A percentile compares a stretch with the other conserved stretches of the same genome.
These are phyloP conservation scores for Stentor roeselii DNA, from an alignment of 73 alveolate genomes.

Conservation along the genomic window DNA sequence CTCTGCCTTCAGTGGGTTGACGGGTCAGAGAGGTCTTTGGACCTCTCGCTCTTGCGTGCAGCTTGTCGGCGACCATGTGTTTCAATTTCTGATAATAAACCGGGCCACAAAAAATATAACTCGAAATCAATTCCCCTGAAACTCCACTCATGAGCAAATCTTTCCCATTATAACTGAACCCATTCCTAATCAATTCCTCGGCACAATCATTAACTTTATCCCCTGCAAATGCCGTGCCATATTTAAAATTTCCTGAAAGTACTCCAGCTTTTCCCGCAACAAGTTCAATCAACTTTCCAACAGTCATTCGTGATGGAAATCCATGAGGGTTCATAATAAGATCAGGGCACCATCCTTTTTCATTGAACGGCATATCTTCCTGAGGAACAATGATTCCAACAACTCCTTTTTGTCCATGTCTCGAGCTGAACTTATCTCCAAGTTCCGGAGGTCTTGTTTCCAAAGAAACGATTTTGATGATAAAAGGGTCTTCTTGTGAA, in stretches of 20 bases:
- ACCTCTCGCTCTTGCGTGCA: conserved; percentile 99
- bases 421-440: conserved; percentile 96
- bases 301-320: conserved; percentile 99
- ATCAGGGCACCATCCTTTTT: conserved; percentile 99
- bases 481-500: conserved; percentile 63
- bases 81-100: conserved; percentile 97
- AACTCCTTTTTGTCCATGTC: conserved; percentile 99
- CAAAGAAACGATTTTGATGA: conserved; percentile 79
- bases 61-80: conserved; percentile 99
- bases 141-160: conserved; percentile 95
- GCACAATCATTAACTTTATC: conserved; percentile 88
- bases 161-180: conserved; percentile 91
- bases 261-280: conserved; percentile 91
- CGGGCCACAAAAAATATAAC: conserved; percentile 97
- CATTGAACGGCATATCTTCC: conserved; percentile 98
- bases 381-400: conserved; percentile 97
- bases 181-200: conserved; percentile 72
- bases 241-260: conserved; percentile 83
- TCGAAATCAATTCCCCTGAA: conserved; percentile 96
- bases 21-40: conserved; percentile 93
- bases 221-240: conserved; percentile 98
- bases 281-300: conserved; percentile 97
- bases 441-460: conserved; percentile 95
- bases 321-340: conserved; percentile 99
- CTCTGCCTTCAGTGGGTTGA: conserved; percentile 99